These are phyloP conservation scores for Xerocomellus amylosporus DNA, from an alignment of 768 basidiomycete species.

Conservation along the genomic window DNA sequence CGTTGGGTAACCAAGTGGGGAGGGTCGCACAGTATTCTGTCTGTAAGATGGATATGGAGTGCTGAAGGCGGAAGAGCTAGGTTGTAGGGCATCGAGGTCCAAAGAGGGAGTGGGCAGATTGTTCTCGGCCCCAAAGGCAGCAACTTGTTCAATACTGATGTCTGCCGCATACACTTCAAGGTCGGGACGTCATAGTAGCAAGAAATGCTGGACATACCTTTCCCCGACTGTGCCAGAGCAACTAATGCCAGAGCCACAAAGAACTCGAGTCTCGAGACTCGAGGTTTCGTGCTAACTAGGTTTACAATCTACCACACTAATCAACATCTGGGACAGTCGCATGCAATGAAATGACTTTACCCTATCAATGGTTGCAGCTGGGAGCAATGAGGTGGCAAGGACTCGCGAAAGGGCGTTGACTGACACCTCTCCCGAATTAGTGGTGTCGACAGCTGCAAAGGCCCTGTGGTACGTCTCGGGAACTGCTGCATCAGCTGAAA, in stretches of 20 bases:
- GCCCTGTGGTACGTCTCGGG: constrained; percentile 75
- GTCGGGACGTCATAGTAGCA: neutral
- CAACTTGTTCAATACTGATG: constrained; percentile 78
- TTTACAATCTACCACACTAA: constrained; percentile 69
- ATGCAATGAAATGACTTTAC: constrained; percentile 37
- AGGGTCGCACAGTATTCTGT: constrained; percentile 43
- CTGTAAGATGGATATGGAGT: constrained; percentile 40
- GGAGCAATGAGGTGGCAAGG: constrained; percentile 70
- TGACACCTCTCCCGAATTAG: constrained; percentile 70
- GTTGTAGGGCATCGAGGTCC: constrained; percentile 56
- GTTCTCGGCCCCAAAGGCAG: constrained; percentile 73
- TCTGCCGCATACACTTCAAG: constrained; percentile 41
- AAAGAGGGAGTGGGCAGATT: constrained; percentile 72
- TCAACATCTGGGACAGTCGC: neutral
- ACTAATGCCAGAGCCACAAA: constrained; percentile 88
- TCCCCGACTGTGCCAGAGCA: constrained; percentile 78
- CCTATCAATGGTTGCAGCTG: constrained; percentile 80
- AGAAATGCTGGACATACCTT: constrained; percentile 47
- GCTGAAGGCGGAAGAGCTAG: constrained; percentile 51
- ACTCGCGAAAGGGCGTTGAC: constrained; percentile 81
- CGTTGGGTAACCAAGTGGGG: constrained; percentile 52
- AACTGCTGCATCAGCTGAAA: constrained; percentile 72
- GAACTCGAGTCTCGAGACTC: constrained; percentile 87
- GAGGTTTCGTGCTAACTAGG: constrained; percentile 74
- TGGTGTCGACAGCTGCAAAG: constrained; percentile 70